Evolutionary conservation across 2,329 filamentous ascomycete species (phyloP).

Genomic region (Epichloe bromicola): DNA sequence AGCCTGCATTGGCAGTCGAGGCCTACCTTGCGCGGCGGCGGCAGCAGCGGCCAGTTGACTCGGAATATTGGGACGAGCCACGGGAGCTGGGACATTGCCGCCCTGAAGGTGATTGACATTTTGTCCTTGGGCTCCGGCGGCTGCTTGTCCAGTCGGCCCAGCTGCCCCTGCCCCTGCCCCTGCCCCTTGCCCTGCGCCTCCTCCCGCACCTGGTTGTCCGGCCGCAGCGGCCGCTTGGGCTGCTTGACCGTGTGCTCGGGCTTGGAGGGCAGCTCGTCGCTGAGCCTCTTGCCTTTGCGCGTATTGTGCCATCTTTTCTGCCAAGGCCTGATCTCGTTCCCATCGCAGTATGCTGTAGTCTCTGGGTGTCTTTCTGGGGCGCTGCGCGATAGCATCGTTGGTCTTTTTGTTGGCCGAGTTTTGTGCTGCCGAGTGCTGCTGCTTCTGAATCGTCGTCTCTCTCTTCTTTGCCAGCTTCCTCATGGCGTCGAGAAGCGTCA

Average conservation of each 20-base stretch:
- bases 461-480: conserved; percentile 90
- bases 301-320: conserved; percentile 44
- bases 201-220: conserved; percentile 9
- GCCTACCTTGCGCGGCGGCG: conserved; percentile 29
- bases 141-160: background rate
- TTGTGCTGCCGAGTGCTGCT: conserved; percentile 68
- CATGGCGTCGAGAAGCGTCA: conserved; percentile 88
- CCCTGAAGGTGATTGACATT: conserved; percentile 16
- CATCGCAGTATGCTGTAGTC: conserved; percentile 84
- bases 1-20: conserved; percentile 41
- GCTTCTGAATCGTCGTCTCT: conserved; percentile 74
- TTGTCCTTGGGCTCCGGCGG: conserved; percentile 16
- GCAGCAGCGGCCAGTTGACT: conserved; percentile 31
- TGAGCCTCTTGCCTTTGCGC: conserved; percentile 47
- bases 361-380: conserved; percentile 61
- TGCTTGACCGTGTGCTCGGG: conserved; percentile 31
- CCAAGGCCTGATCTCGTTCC: conserved; percentile 64
- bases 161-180: conserved; percentile 21
- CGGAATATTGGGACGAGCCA: conserved; percentile 25
- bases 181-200: conserved; percentile 13
- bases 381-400: conserved; percentile 45
- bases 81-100: conserved; percentile 15
- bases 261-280: conserved; percentile 36
- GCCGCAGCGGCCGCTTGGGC: conserved; percentile 32
- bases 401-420: conserved; percentile 73